A percentile compares a stretch with the other conserved stretches of the same genome.
These are phyloP conservation scores for Hymenoscyphus linearis DNA, from an alignment of 2,329 filamentous ascomycete genomes.

Conservation along the genomic window DNA sequence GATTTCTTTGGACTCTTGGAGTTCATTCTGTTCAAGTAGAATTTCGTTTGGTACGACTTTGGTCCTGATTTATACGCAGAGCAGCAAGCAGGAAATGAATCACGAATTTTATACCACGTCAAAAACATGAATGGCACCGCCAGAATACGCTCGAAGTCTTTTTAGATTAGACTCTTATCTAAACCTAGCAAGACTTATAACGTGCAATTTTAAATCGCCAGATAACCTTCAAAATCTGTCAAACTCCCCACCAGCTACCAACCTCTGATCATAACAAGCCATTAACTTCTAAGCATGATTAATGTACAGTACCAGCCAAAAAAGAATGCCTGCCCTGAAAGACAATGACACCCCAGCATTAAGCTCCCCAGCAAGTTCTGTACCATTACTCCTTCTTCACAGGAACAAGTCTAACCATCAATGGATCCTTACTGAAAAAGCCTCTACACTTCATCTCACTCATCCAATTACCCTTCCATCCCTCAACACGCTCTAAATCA, in stretches of 20 bases:
- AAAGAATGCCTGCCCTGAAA: neutral
- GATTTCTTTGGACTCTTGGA: too few relatives aligned
- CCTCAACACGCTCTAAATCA: constrained; percentile 4
- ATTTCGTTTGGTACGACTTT: too few relatives aligned
- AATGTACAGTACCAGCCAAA: neutral
- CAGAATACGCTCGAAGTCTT: neutral
- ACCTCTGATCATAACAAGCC: neutral
- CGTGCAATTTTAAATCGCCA: neutral
- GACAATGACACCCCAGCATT: neutral
- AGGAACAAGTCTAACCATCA: constrained; percentile 2
- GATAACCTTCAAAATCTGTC: neutral
- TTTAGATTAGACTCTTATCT: neutral
- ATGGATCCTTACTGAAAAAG: constrained; percentile 8
- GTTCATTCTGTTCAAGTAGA: too few relatives aligned
- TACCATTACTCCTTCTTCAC: neutral
- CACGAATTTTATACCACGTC: too few relatives aligned
- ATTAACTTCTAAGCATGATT: neutral
- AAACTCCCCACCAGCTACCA: neutral
- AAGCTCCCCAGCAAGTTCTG: neutral
- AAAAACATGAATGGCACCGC: too few relatives aligned
- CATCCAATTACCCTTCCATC: neutral
- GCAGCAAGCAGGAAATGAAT: too few relatives aligned
- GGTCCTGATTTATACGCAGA: too few relatives aligned
- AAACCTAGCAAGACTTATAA: neutral
- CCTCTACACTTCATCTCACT: neutral